Evolutionary conservation across 2,329 filamentous ascomycete genomes (phyloP).

Genomic region (Verticillium alfalfae): DNA sequence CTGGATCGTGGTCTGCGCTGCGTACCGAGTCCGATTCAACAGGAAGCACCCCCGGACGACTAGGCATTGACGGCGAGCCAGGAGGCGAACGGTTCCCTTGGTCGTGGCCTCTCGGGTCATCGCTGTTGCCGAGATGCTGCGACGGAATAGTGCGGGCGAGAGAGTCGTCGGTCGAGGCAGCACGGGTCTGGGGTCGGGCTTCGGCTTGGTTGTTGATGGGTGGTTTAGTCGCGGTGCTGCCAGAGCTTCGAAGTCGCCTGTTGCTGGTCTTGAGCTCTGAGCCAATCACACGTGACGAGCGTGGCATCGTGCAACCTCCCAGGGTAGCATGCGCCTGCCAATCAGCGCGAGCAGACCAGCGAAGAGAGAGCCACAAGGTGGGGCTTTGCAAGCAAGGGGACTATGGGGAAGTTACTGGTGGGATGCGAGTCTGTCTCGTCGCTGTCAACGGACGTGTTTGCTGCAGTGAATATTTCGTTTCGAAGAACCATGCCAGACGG

Average conservation of each 20-base stretch:
- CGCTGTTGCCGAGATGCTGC: neutral
- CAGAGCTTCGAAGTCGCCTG: neutral
- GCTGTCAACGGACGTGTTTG: too few relatives aligned
- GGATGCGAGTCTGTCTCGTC: too few relatives aligned
- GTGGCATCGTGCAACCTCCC: neutral
- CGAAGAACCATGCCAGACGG: too few relatives aligned
- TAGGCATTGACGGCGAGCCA: neutral
- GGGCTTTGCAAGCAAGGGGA: neutral
- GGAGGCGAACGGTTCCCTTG: neutral
- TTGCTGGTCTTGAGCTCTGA: neutral
- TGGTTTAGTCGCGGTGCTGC: neutral
- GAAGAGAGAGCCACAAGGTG: neutral
- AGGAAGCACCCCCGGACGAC: neutral
- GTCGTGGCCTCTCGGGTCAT: neutral
- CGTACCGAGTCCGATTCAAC: neutral
- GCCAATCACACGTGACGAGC: neutral
- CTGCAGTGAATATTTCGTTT: too few relatives aligned
- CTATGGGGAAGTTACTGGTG: neutral
- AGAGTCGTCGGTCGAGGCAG: neutral
- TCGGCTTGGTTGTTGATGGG: neutral
- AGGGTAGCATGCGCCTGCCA: neutral
- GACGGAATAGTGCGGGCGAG: neutral
- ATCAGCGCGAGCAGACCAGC: neutral
- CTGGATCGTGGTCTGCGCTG: neutral
- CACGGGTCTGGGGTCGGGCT: neutral